phyloP scores from a whole-genome alignment of 352 stramenopile genomes.

The Phytophthora colocasiae region DNA sequence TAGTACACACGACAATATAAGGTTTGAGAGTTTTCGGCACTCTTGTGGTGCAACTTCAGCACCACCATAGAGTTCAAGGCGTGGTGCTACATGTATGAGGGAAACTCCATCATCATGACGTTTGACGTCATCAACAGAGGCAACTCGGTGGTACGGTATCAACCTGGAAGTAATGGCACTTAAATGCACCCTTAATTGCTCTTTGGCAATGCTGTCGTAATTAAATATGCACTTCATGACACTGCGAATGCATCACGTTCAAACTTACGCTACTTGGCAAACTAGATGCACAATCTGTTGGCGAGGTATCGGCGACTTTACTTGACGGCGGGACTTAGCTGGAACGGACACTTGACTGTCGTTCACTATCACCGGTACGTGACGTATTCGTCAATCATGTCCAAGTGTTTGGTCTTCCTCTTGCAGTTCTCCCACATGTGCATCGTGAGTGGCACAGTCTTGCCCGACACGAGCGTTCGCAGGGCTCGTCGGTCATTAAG shows the following conservation, averaged over 20 bases:
- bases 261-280: constrained; percentile 28
- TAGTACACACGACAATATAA: neutral
- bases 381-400: constrained; percentile 57
- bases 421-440: constrained; percentile 58
- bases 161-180: constrained; percentile 8
- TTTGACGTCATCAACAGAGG: neutral
- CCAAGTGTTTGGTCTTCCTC: constrained; percentile 42
- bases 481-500: constrained; percentile 39
- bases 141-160: neutral
- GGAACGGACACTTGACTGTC: constrained; percentile 7
- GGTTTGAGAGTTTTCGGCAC: neutral
- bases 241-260: constrained; percentile 17
- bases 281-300: constrained; percentile 4
- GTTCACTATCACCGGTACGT: constrained; percentile 29
- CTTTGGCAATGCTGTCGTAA: neutral
- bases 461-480: constrained; percentile 48
- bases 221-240: constrained; percentile 13
- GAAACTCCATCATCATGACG: no score
- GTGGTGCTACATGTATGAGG: neutral
- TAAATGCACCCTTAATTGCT: neutral
- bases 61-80: no score
- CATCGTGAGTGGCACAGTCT: constrained; percentile 53
- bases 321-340: constrained; percentile 13
- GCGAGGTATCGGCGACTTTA: constrained; percentile 13
- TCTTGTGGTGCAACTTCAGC: neutral